Conservation (phyloP, 768 basidiomycete species). For the Psilocybe subaeruginosa region DNA sequence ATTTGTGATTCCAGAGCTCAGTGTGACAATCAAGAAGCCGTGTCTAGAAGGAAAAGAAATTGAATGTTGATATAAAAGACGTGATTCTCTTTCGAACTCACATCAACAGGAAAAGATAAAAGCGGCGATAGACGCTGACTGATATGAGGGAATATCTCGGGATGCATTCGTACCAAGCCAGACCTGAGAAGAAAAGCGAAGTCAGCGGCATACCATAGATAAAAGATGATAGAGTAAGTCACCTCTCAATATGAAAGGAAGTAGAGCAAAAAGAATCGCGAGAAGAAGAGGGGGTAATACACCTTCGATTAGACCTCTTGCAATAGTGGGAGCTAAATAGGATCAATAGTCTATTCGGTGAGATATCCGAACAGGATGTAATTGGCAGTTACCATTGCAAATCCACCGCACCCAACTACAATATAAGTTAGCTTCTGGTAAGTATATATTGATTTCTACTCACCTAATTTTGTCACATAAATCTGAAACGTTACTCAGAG, state of each 20-base stretch:
- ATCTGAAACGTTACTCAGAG: constrained; percentile 59
- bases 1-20: constrained; percentile 59
- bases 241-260: constrained; percentile 65
- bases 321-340: constrained; percentile 33
- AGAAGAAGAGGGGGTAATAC: constrained; percentile 67
- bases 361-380: background rate
- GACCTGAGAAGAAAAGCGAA: constrained; percentile 27
- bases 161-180: constrained; percentile 74
- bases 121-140: constrained; percentile 72
- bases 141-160: constrained; percentile 71
- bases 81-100: constrained; percentile 24
- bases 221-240: background rate
- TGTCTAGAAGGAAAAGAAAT: constrained; percentile 38
- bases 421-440: background rate
- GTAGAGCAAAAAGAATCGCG: constrained; percentile 60
- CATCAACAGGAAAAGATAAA: constrained; percentile 67
- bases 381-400: constrained; percentile 32
- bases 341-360: background rate
- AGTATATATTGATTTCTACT: constrained; percentile 18
- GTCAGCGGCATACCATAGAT: background rate
- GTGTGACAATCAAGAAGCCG: constrained; percentile 73
- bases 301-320: constrained; percentile 63
- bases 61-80: background rate
- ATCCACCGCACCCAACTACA: constrained; percentile 65
- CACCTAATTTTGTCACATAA: constrained; percentile 51